phyloP scores from a whole-genome alignment of 345 rosid species.

The Eutrema japonicum region DNA sequence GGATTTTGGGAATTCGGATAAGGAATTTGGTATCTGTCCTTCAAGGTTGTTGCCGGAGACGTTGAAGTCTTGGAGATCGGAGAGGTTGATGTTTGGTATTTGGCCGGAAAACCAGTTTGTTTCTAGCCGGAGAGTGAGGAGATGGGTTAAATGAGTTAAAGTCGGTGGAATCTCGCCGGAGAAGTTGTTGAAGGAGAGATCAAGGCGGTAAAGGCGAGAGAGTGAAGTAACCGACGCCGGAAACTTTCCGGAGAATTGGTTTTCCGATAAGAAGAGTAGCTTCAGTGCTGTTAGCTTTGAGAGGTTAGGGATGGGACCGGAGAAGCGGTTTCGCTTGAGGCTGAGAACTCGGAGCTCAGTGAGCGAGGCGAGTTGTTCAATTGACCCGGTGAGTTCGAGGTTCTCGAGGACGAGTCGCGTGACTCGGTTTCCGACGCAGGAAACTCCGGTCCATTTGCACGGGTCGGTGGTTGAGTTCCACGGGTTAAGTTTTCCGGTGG shows the following conservation, averaged over 20 bases:
- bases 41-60: constrained; percentile 62
- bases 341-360: constrained; percentile 84
- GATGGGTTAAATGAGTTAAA: constrained; percentile 62
- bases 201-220: constrained; percentile 70
- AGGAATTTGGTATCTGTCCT: constrained; percentile 71
- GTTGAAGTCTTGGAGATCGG: constrained; percentile 76
- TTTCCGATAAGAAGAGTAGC: constrained; percentile 78
- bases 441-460: constrained; percentile 75
- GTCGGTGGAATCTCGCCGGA: constrained; percentile 64
- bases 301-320: constrained; percentile 68
- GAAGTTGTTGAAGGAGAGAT: constrained; percentile 79
- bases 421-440: constrained; percentile 64
- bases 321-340: constrained; percentile 65
- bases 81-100: constrained; percentile 52
- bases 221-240: constrained; percentile 59
- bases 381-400: constrained; percentile 61
- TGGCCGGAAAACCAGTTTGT: constrained; percentile 63
- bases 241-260: constrained; percentile 66
- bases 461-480: constrained; percentile 67
- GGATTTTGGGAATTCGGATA: constrained; percentile 65
- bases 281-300: constrained; percentile 70
- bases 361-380: constrained; percentile 54
- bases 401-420: constrained; percentile 72
- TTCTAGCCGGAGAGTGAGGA: constrained; percentile 78
- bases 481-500: constrained; percentile 52